A percentile compares a stretch with the other conserved stretches of the same genome.
phyloP scores from a whole-genome alignment of 805 yeast genomes.

The Pichia cephalocereana region DNA sequence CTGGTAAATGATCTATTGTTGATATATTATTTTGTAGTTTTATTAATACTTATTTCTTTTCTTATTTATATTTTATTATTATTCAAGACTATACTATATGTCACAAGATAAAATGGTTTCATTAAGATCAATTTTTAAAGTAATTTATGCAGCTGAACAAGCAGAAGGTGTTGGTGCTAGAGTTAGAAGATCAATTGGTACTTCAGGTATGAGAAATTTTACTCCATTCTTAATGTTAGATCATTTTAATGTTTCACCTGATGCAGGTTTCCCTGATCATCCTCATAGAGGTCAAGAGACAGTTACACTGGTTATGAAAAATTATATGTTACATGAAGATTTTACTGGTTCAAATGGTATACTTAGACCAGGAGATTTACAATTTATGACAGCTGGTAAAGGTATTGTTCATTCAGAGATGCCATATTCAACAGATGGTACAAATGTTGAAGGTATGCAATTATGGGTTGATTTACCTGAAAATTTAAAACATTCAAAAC shows the following conservation, averaged over 20 bases:
- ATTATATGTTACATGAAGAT: conserved; percentile 73
- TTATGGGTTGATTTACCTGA: conserved; percentile 82
- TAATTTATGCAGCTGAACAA: conserved; percentile 54
- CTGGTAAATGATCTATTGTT: too few relatives aligned
- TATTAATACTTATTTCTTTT: too few relatives aligned
- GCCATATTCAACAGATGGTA: conserved; percentile 53
- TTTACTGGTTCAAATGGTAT: conserved; percentile 80
- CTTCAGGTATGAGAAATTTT: conserved; percentile 57
- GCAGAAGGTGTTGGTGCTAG: conserved; percentile 85
- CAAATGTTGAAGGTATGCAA: conserved; percentile 58
- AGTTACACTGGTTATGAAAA: conserved; percentile 56
- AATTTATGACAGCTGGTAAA: conserved; percentile 89
- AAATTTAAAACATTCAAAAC: conserved; percentile 50
- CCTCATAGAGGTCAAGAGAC: conserved; percentile 82
- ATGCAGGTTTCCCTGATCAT: conserved; percentile 75
- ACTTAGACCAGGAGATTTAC: conserved; percentile 73
- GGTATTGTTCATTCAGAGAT: conserved; percentile 84
- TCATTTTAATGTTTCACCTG: conserved; percentile 57
- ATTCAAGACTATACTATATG: too few relatives aligned
- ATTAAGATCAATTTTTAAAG: conserved; percentile 41
- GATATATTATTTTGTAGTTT: too few relatives aligned
- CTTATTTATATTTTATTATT: too few relatives aligned
- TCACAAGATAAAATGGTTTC: conserved; percentile 17
- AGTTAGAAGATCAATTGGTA: conserved; percentile 76
- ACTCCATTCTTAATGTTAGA: conserved; percentile 78